phyloP scores from a whole-genome alignment of 345 rosid species.

The Hibiscus syriacus region DNA sequence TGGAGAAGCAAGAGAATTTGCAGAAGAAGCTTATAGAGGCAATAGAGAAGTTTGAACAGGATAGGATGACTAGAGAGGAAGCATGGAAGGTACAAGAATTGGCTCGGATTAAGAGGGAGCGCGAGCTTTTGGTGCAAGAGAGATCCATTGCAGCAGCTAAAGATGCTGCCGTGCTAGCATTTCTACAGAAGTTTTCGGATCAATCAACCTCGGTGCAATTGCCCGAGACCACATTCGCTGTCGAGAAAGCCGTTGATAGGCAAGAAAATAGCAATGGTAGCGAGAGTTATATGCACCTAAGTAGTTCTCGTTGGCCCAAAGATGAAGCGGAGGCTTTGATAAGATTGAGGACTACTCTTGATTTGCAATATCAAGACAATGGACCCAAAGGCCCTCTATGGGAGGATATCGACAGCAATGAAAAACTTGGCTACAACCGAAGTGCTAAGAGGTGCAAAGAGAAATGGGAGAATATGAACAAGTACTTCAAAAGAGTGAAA shows the following conservation, averaged over 20 bases:
- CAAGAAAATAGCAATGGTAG: constrained; percentile 23
- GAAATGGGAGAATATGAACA: constrained; percentile 97
- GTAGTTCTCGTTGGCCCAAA: constrained; percentile 86
- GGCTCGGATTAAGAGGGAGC: constrained; percentile 53
- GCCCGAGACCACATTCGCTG: constrained; percentile 12
- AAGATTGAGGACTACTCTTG: constrained; percentile 48
- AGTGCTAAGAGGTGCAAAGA: constrained; percentile 87
- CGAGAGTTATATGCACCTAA: constrained; percentile 24
- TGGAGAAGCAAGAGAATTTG: constrained; percentile 68
- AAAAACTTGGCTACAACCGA: constrained; percentile 56
- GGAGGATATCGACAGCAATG: constrained; percentile 78
- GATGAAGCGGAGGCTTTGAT: constrained; percentile 72
- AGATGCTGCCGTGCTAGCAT: constrained; percentile 67
- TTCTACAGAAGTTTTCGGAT: constrained; percentile 66
- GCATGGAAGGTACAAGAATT: constrained; percentile 64
- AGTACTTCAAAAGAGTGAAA: constrained; percentile 84
- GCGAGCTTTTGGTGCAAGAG: constrained; percentile 56
- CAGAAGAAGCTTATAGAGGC: constrained; percentile 62
- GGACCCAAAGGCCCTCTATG: constrained; percentile 77
- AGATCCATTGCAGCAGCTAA: constrained; percentile 64
- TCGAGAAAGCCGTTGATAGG: constrained; percentile 13
- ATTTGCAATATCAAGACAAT: constrained; percentile 47
- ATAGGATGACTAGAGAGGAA: constrained; percentile 62
- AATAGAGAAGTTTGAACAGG: constrained; percentile 52
- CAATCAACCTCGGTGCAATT: constrained; percentile 21